Evolutionary conservation across 192 early-diverging fungal species (phyloP).

Genomic region (Podila clonocystis): DNA sequence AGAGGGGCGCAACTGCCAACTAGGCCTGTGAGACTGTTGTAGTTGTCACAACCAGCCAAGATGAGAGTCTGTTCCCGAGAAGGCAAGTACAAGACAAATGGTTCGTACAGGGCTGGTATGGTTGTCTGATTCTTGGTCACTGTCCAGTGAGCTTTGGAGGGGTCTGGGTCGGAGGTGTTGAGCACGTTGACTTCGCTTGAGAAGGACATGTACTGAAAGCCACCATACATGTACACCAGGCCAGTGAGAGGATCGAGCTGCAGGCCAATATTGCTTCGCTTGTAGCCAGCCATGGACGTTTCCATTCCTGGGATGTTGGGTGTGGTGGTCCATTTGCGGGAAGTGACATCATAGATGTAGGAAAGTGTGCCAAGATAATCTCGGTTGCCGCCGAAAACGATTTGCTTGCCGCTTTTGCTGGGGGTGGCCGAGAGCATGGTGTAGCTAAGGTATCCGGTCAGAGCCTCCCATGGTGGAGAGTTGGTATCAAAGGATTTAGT

Average conservation of each 20-base stretch:
- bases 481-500: slow-evolving; percentile 24
- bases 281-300: slow-evolving; percentile 11
- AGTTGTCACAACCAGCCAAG: slow-evolving; percentile 10
- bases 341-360: slow-evolving; percentile 18
- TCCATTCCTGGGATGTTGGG: slow-evolving; percentile 12
- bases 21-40: not conserved
- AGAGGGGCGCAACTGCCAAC: not conserved
- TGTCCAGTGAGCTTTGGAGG: slow-evolving; percentile 11
- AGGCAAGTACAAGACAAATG: slow-evolving; percentile 23
- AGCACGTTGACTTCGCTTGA: slow-evolving; percentile 16
- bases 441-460: slow-evolving; percentile 10
- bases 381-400: slow-evolving; percentile 37
- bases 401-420: slow-evolving; percentile 23
- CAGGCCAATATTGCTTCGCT: slow-evolving; percentile 37
- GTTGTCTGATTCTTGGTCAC: slow-evolving; percentile 11
- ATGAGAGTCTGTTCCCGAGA: slow-evolving; percentile 17
- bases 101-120: slow-evolving; percentile 14
- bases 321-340: slow-evolving; percentile 8
- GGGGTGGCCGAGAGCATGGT: slow-evolving; percentile 30
- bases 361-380: slow-evolving; percentile 21
- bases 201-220: slow-evolving; percentile 7
- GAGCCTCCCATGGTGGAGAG: slow-evolving; percentile 15
- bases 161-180: slow-evolving; percentile 6
- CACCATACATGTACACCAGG: slow-evolving; percentile 33
- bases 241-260: slow-evolving; percentile 17